Conservation (phyloP, 352 stramenopile species). For the Phytophthora pluvialis region DNA sequence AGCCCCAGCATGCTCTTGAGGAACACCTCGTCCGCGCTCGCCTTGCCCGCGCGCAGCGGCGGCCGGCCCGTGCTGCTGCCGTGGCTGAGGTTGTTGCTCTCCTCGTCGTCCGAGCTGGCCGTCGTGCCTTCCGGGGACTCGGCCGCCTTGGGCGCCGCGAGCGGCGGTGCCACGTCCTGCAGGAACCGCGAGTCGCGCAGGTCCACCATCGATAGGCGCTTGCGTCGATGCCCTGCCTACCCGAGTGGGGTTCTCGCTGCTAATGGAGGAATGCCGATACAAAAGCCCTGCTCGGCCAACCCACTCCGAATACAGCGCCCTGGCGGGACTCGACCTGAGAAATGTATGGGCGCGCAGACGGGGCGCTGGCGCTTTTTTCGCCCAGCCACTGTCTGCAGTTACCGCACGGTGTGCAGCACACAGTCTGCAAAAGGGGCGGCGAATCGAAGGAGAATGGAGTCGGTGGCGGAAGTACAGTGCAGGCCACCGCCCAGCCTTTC, state of each 20-base stretch:
- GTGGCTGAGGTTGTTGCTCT: slow-evolving; percentile 21
- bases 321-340: slow-evolving; percentile 28
- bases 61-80: slow-evolving; percentile 13
- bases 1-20: slow-evolving; percentile 73
- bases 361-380: slow-evolving; percentile 5
- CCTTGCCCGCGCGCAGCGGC: slow-evolving; percentile 17
- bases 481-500: slow-evolving; percentile 1
- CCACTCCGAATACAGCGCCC: slow-evolving; percentile 8
- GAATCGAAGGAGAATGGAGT: slow-evolving; percentile 1
- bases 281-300: slow-evolving; percentile 3
- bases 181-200: slow-evolving; percentile 30
- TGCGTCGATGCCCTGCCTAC: neutral
- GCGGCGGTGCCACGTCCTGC: slow-evolving; percentile 24
- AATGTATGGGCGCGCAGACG: slow-evolving; percentile 13
- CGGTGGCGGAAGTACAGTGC: slow-evolving; percentile 7
- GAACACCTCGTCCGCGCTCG: slow-evolving; percentile 65
- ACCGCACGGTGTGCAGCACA: slow-evolving; percentile 15
- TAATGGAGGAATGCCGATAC: slow-evolving; percentile 32
- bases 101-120: slow-evolving; percentile 35
- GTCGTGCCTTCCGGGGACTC: slow-evolving; percentile 23
- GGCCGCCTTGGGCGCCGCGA: neutral
- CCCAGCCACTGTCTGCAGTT: slow-evolving; percentile 24
- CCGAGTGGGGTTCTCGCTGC: slow-evolving; percentile 7
- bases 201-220: slow-evolving; percentile 9
- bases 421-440: neutral